Evolutionary conservation across 1,139 yeast species (phyloP).

Genomic region (Arxiozyma telluris): DNA sequence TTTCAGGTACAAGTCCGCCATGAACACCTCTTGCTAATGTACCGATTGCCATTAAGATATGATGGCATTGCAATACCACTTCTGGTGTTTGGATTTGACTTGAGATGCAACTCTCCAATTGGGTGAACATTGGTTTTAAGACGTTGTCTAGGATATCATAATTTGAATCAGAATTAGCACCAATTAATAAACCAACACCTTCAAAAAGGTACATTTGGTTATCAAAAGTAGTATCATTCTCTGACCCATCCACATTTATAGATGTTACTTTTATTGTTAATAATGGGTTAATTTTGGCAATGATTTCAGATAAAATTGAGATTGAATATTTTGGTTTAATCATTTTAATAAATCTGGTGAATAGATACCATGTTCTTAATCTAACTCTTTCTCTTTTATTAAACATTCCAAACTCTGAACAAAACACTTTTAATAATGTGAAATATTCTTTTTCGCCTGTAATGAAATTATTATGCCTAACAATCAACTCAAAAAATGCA

Average conservation of each 20-base stretch:
- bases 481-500: conserved; percentile 73
- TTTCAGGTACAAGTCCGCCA: conserved; percentile 31
- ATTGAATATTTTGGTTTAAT: conserved; percentile 59
- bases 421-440: conserved; percentile 61
- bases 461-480: conserved; percentile 67
- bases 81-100: conserved; percentile 38
- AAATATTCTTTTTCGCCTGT: conserved; percentile 42
- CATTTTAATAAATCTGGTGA: conserved; percentile 70
- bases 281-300: conserved; percentile 42
- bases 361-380: conserved; percentile 82
- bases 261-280: conserved; percentile 50
- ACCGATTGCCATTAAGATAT: conserved; percentile 79
- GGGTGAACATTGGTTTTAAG: conserved; percentile 69
- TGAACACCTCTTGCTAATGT: conserved; percentile 76
- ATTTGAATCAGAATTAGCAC: conserved; percentile 34
- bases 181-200: conserved; percentile 58
- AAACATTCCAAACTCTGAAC: conserved; percentile 74
- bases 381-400: conserved; percentile 65
- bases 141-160: conserved; percentile 49
- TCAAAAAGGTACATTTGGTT: conserved; percentile 80
- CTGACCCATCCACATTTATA: conserved; percentile 46
- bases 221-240: conserved; percentile 59
- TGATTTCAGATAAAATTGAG: conserved; percentile 41
- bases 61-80: conserved; percentile 68
- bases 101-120: conserved; percentile 59